Percentiles rank a stretch among this genome's conserved stretches.
phyloP scores from a whole-genome alignment of 1,139 yeast genomes.

The Diutina siamensis region DNA sequence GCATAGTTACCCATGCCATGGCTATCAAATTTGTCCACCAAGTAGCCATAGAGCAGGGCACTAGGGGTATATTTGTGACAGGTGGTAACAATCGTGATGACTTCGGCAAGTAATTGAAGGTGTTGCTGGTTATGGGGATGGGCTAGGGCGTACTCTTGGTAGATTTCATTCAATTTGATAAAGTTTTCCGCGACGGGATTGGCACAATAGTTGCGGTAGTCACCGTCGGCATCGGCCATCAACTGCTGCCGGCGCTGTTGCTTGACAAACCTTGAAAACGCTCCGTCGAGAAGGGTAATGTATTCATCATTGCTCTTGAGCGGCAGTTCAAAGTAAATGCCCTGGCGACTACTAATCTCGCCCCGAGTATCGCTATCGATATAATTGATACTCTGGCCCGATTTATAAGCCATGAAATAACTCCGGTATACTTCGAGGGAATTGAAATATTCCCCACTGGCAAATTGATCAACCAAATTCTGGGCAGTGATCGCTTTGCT shows the following conservation, averaged over 20 bases:
- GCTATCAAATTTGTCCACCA: background rate
- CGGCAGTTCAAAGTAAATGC: background rate
- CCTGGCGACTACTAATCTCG: background rate
- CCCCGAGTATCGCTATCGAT: background rate
- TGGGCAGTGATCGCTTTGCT: background rate
- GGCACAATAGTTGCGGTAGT: constrained; percentile 6
- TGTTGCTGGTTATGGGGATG: background rate
- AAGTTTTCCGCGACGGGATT: constrained; percentile 14
- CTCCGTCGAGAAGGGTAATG: constrained; percentile 11
- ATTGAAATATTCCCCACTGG: background rate
- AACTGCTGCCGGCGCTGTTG: background rate
- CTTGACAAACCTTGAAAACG: constrained; percentile 12
- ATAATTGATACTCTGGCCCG: background rate
- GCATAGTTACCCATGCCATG: constrained; percentile 1
- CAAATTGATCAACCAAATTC: background rate
- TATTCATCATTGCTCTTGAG: constrained; percentile 14
- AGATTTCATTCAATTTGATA: constrained; percentile 5
- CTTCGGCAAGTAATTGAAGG: background rate
- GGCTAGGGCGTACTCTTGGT: background rate
- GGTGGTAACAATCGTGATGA: background rate
- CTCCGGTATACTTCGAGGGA: background rate
- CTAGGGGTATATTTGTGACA: background rate
- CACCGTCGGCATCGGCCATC: background rate
- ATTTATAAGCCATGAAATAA: background rate
- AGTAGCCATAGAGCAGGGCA: background rate